A percentile compares a stretch with the other conserved stretches of the same genome.
Conservation (phyloP, 1,284 basidiomycete species). For the Sporisorium graminicola region DNA sequence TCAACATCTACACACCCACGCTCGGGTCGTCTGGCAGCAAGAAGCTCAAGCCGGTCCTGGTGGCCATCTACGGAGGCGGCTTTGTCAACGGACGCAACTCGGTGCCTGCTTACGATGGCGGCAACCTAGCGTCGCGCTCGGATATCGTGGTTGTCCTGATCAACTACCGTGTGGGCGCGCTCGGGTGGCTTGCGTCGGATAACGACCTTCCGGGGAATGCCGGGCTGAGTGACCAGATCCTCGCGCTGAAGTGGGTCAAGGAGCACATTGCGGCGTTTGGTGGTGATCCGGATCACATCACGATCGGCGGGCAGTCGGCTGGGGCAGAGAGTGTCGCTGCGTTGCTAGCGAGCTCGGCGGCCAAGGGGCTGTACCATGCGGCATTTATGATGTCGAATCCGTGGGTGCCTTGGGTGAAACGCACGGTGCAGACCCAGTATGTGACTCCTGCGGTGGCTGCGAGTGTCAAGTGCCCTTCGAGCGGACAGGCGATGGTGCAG, state of each 20-base stretch:
- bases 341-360: conserved; percentile 25
- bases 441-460: conserved; percentile 30
- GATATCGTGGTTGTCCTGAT: conserved; percentile 75
- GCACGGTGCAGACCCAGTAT: conserved; percentile 24
- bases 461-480: conserved; percentile 19
- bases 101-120: conserved; percentile 72
- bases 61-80: conserved; percentile 72
- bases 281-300: conserved; percentile 77
- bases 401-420: conserved; percentile 37
- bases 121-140: conserved; percentile 71
- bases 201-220: conserved; percentile 53
- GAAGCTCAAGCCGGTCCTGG: conserved; percentile 74
- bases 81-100: conserved; percentile 71
- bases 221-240: conserved; percentile 61
- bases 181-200: conserved; percentile 54
- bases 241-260: conserved; percentile 74
- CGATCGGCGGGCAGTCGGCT: conserved; percentile 86
- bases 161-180: conserved; percentile 72
- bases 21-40: conserved; percentile 37
- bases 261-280: conserved; percentile 76
- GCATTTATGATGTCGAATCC: conserved; percentile 48
- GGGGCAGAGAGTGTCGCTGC: conserved; percentile 74
- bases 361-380: conserved; percentile 29
- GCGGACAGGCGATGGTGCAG: conserved; percentile 32
- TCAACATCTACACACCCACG: conserved; percentile 75